Evolutionary conservation across 2,329 filamentous ascomycete species (phyloP).

Genomic region (Thelonectria rubi): DNA sequence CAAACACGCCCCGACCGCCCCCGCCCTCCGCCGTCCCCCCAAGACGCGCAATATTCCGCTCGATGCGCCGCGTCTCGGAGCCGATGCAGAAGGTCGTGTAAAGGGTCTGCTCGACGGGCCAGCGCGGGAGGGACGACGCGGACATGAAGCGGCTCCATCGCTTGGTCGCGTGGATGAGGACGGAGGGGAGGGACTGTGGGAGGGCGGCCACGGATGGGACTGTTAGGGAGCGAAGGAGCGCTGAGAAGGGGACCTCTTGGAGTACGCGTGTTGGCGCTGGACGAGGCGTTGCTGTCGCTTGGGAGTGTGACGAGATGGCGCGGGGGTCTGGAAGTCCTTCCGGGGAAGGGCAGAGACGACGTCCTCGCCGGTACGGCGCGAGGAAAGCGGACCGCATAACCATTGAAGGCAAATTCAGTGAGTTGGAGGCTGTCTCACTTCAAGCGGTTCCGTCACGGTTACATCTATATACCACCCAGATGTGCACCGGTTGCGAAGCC

Average conservation of each 20-base stretch:
- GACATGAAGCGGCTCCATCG: not conserved
- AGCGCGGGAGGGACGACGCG: not conserved
- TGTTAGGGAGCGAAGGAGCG: not conserved
- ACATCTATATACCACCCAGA: conserved; percentile 6
- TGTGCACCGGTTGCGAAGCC: not conserved
- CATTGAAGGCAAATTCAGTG: not conserved
- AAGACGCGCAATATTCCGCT: not conserved
- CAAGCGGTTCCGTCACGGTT: not conserved
- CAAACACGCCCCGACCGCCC: not conserved
- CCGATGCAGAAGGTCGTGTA: not conserved
- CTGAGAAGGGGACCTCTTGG: not conserved
- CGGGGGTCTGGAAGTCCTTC: not conserved
- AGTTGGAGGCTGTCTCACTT: not conserved
- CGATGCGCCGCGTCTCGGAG: not conserved
- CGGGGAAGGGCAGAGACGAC: not conserved
- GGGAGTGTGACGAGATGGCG: not conserved
- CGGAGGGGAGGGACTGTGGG: not conserved
- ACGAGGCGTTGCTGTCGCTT: not conserved
- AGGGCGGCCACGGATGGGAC: not conserved
- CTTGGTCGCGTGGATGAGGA: not conserved
- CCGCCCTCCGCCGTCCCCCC: too few species aligned
- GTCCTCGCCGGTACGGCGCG: not conserved
- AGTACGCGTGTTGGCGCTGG: not conserved
- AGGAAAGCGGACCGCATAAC: not conserved
- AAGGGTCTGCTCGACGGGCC: not conserved